A percentile compares a stretch with the other conserved stretches of the same genome.
Conservation (phyloP, 306 rosid species). For the Vigna trinervia region DNA sequence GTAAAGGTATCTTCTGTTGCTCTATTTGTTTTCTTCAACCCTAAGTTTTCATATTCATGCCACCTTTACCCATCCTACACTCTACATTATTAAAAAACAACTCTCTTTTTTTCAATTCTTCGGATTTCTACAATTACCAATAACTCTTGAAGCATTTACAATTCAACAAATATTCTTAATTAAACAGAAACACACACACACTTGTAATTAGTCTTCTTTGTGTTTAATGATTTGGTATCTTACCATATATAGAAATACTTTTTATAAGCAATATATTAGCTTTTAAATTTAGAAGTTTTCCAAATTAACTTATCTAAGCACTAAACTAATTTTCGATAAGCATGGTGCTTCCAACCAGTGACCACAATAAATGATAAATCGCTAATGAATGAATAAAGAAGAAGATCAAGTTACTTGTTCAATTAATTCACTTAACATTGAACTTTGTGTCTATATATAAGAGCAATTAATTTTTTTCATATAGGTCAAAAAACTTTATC, state of each 20-base stretch:
- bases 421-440: slow-evolving; percentile 4
- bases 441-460: neutral
- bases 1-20: slow-evolving; percentile 36
- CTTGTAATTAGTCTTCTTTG: too few species aligned
- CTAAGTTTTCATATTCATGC: slow-evolving; percentile 26
- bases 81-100: neutral
- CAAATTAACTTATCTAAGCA: neutral
- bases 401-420: neutral
- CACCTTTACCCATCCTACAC: slow-evolving; percentile 33
- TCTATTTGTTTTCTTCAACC: slow-evolving; percentile 12
- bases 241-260: neutral
- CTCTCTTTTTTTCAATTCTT: neutral
- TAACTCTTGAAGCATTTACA: neutral
- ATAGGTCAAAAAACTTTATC: neutral
- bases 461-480: neutral
- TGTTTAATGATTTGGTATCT: neutral
- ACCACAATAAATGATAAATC: neutral
- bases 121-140: neutral
- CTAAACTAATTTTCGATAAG: neutral
- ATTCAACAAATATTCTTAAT: neutral
- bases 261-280: neutral
- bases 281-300: neutral
- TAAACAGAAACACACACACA: too few species aligned
- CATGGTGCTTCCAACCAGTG: neutral
- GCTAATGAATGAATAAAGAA: neutral